Evolutionary conservation across 2,329 filamentous ascomycete species (phyloP).

Genomic region (Orbilia blumenaviensis): DNA sequence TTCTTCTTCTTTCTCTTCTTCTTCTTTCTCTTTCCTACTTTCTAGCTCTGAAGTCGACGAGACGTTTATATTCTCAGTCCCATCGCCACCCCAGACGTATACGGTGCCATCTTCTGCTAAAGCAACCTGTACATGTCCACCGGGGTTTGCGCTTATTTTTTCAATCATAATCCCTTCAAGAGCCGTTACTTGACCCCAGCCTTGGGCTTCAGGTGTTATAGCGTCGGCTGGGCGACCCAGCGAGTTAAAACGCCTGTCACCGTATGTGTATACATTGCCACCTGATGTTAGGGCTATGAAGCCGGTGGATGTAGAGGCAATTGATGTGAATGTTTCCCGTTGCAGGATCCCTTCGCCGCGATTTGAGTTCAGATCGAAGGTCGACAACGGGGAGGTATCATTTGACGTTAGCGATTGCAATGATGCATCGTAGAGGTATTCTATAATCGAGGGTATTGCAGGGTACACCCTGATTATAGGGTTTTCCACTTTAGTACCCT

Average conservation of each 20-base stretch:
- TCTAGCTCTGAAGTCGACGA: background rate
- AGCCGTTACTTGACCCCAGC: constrained; percentile 40
- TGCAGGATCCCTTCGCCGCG: background rate
- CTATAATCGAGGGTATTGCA: constrained; percentile 11
- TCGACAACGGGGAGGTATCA: constrained; percentile 1
- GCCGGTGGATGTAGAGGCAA: constrained; percentile 28
- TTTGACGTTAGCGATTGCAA: background rate
- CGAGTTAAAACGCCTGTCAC: constrained; percentile 42
- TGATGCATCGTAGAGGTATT: constrained; percentile 23
- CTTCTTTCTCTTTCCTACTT: background rate
- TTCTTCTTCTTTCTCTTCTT: background rate
- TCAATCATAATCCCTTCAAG: constrained; percentile 19
- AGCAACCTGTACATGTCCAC: constrained; percentile 28
- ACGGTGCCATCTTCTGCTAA: constrained; percentile 23
- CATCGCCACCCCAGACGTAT: constrained; percentile 46
- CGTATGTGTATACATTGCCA: constrained; percentile 40
- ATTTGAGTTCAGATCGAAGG: background rate
- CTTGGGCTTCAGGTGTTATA: background rate
- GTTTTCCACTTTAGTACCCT: no score
- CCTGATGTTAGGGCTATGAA: constrained; percentile 29
- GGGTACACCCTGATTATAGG: constrained; percentile 7
- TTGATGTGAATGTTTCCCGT: background rate
- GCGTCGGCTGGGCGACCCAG: constrained; percentile 15
- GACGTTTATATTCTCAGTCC: constrained; percentile 34
- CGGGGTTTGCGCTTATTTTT: constrained; percentile 3